These are phyloP conservation scores for Gillenia trifoliata DNA, from an alignment of 306 rosid genomes.

Conservation along the genomic window DNA sequence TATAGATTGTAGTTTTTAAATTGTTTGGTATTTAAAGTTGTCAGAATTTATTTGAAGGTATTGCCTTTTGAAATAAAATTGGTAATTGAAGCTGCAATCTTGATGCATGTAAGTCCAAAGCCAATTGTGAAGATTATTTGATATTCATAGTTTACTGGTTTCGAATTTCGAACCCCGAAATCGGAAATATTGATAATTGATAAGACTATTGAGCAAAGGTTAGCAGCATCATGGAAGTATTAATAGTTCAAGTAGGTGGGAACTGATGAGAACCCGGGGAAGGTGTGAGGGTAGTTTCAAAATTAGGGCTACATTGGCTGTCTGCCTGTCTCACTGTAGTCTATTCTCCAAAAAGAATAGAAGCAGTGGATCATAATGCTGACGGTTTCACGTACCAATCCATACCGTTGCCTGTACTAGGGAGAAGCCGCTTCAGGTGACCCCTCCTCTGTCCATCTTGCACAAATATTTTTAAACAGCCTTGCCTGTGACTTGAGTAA, in stretches of 20 bases:
- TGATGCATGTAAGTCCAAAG: background rate
- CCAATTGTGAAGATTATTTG: background rate
- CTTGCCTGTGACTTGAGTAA: too few relatives aligned
- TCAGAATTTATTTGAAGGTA: background rate
- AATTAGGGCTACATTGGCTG: background rate
- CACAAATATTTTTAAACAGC: too few relatives aligned
- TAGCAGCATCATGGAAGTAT: background rate
- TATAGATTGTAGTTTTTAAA: background rate
- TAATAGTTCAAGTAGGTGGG: background rate
- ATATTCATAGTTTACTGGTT: background rate
- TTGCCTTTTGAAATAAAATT: background rate
- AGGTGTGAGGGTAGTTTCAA: background rate
- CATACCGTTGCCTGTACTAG: background rate
- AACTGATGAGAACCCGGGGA: background rate
- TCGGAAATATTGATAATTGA: background rate
- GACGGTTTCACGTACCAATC: background rate
- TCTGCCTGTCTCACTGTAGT: background rate
- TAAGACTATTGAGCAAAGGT: background rate
- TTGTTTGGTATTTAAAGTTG: background rate
- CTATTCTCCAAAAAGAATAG: background rate
- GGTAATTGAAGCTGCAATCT: background rate
- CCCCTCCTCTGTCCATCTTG: too few relatives aligned
- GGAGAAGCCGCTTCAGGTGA: background rate
- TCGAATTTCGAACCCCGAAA: background rate
- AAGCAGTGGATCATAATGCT: background rate